Percentiles rank a stretch among this genome's conserved stretches.
These are phyloP conservation scores for Brettanomyces sp. DNA, from an alignment of 805 yeast genomes.

Conservation along the genomic window DNA sequence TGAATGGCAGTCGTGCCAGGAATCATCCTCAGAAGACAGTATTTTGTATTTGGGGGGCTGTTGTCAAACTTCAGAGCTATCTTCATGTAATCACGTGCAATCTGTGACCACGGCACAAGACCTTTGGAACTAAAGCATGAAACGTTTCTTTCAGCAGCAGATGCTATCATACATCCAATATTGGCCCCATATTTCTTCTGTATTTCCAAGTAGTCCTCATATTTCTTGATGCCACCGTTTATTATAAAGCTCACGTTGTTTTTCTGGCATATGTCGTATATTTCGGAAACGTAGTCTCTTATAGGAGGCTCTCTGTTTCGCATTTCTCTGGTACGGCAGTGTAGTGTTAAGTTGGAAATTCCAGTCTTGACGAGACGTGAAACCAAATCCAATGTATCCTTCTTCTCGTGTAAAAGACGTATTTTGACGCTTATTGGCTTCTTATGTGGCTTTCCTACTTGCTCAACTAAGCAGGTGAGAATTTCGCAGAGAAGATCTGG, in stretches of 20 bases:
- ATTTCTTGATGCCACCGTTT: slow-evolving; percentile 65
- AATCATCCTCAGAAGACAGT: slow-evolving; percentile 64
- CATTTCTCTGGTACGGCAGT: slow-evolving; percentile 86
- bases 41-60: slow-evolving; percentile 68
- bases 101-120: slow-evolving; percentile 44
- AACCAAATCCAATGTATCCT: slow-evolving; percentile 54
- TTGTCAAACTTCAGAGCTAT: slow-evolving; percentile 51
- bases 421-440: slow-evolving; percentile 91
- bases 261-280: slow-evolving; percentile 51
- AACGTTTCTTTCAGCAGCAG: slow-evolving; percentile 81
- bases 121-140: slow-evolving; percentile 48
- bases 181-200: slow-evolving; percentile 44
- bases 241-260: slow-evolving; percentile 65
- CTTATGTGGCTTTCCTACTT: slow-evolving; percentile 68
- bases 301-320: slow-evolving; percentile 77
- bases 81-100: slow-evolving; percentile 46
- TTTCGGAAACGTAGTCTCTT: slow-evolving; percentile 54
- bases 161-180: slow-evolving; percentile 92
- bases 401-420: slow-evolving; percentile 57
- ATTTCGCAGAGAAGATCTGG: slow-evolving; percentile 75
- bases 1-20: slow-evolving; percentile 45
- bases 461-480: slow-evolving; percentile 53
- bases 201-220: slow-evolving; percentile 43
- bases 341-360: slow-evolving; percentile 75
- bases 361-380: slow-evolving; percentile 62